Evolutionary conservation across 1,139 yeast species (phyloP).

Genomic region (Spencermartinsiella ligniputridi): DNA sequence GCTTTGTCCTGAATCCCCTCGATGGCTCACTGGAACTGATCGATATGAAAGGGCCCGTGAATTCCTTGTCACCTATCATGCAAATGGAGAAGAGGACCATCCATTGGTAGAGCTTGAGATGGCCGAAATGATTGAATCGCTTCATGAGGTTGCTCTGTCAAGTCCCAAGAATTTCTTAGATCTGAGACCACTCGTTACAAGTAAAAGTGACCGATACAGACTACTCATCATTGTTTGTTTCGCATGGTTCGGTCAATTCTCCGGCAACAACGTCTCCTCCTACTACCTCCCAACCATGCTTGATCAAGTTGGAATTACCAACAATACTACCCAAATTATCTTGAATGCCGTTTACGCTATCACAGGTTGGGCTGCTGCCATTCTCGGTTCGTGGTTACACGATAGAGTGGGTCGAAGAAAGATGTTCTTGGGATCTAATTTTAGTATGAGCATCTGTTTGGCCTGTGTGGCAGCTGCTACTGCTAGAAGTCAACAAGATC

Average conservation of each 20-base stretch:
- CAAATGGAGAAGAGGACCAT: constrained; percentile 18
- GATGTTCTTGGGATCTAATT: constrained; percentile 10
- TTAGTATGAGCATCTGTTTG: constrained; percentile 15
- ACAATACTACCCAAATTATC: constrained; percentile 11
- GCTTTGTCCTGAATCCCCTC: constrained; percentile 15
- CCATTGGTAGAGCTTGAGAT: constrained; percentile 16
- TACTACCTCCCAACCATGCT: constrained; percentile 15
- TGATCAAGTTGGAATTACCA: constrained; percentile 11
- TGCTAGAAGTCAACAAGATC: constrained; percentile 11
- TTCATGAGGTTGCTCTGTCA: constrained; percentile 3
- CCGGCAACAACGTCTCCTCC: constrained; percentile 15
- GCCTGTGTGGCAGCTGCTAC: constrained; percentile 19
- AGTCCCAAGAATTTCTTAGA: constrained; percentile 13
- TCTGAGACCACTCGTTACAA: constrained; percentile 34
- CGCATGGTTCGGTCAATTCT: constrained; percentile 16
- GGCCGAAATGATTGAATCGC: constrained; percentile 15
- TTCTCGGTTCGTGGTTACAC: constrained; percentile 6
- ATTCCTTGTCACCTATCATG: constrained; percentile 19
- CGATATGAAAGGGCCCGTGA: constrained; percentile 13
- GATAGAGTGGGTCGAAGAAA: constrained; percentile 15
- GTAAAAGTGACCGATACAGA: constrained; percentile 34
- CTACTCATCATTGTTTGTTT: constrained; percentile 11
- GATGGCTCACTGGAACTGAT: constrained; percentile 15
- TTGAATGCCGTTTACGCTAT: constrained; percentile 15
- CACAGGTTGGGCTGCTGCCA: constrained; percentile 10